Conservation (phyloP, 2,329 filamentous ascomycete species). For the Cercospora nicotianae region DNA sequence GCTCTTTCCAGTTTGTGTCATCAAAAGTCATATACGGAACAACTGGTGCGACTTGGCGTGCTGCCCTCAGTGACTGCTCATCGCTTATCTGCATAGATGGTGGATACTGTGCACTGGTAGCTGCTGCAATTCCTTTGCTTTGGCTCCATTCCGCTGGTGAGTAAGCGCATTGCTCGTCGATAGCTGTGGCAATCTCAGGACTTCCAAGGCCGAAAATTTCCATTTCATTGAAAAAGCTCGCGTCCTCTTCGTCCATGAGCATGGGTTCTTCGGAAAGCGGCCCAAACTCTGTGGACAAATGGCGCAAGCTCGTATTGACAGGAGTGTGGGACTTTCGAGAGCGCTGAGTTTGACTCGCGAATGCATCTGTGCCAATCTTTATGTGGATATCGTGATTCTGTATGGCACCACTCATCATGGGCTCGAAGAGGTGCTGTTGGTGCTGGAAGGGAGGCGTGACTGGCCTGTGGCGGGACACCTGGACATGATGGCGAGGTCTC, state of each 20-base stretch:
- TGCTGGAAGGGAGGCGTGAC: conserved; percentile 28
- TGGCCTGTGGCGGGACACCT: conserved; percentile 15
- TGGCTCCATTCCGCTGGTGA: not conserved
- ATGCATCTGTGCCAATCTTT: conserved; percentile 37
- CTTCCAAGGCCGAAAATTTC: not conserved
- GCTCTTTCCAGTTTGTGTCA: not conserved
- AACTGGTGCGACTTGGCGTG: not conserved
- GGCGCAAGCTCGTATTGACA: conserved; percentile 28
- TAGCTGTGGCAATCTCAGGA: not conserved
- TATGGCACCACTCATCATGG: conserved; percentile 33
- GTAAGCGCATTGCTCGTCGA: not conserved
- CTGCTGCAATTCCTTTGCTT: not conserved
- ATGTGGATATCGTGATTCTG: conserved; percentile 30
- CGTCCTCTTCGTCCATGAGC: conserved; percentile 33
- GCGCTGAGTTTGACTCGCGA: conserved; percentile 32
- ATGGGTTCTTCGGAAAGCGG: conserved; percentile 37
- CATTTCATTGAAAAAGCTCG: not conserved
- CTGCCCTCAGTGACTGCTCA: not conserved
- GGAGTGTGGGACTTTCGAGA: conserved; percentile 23
- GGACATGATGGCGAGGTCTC: conserved; percentile 10
- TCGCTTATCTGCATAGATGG: not conserved
- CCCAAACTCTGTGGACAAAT: conserved; percentile 29
- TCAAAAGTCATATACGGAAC: not conserved
- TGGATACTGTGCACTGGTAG: not conserved
- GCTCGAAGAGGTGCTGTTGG: conserved; percentile 11